Base-by-base conservation (phyloP, 2,329 filamentous ascomycete genomes). In the Fusarium lyarnte region DNA sequence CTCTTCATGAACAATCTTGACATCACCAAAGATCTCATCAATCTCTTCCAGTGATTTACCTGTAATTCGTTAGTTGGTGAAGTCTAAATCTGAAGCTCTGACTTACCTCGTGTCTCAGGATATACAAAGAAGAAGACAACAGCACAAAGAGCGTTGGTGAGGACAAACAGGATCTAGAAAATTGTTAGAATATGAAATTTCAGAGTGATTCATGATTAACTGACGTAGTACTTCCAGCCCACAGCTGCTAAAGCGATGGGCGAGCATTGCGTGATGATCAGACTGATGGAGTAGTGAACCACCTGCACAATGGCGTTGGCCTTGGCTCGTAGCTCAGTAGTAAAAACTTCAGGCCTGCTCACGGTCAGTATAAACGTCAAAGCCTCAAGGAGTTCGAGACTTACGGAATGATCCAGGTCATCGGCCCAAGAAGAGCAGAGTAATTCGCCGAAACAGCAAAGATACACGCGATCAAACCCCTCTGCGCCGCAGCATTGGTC, bases 321-420 rank as follows among this genome's bases (percentile, higher is more conserved):
- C n/a, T 83, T 83, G 36, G 82, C 82, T 39, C 82, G 78, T 0
- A 83, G 74, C 38, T 83, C 82, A 0, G 82, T 83, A 0, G 82
- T 84, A 46, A 83, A 84, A 10, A 84, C 82, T 73, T 83, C 82
- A 1, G 82, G 82, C 1, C 81, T 83, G 3, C 4, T 16, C 0
- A 43, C 1, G 0, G 8, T 45, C 0, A 46, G 61, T 6, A 46
- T 3, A 16, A 1, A n/a, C 10, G 0, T 3, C 9, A 5, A 25
- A 1, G 1, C 4, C 3, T 36, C 2, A 5, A 17, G 68, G 10
- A 2, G 1, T 3, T 3, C 2, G 13, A 36, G 2, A 78, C 81
- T 67, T 35, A 83, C 82, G 82, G 82, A 27, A 84, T 82, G 12
- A 84, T 83, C 82, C 82, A 83, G 0, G 82, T 83, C 82, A 83